phyloP scores from a whole-genome alignment of 441 rosid genomes.

The Sinapis alba region DNA sequence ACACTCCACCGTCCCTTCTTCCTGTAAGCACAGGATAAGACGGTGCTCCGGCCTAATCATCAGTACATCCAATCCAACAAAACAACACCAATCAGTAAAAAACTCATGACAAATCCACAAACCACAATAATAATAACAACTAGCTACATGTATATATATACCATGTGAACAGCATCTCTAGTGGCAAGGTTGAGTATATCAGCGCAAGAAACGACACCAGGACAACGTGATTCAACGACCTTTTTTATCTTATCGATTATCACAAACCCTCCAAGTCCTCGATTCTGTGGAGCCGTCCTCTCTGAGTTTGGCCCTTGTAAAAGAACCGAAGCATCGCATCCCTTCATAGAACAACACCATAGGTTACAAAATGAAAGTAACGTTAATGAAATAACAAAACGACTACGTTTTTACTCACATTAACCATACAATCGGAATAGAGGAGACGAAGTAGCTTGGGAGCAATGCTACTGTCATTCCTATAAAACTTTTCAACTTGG shows the following conservation, averaged over 20 bases:
- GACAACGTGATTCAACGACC: slow-evolving; percentile 69
- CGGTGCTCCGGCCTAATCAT: slow-evolving; percentile 78
- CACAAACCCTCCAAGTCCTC: slow-evolving; percentile 66
- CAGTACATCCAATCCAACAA: neutral
- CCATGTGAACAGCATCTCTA: slow-evolving; percentile 81
- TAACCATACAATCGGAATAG: slow-evolving; percentile 71
- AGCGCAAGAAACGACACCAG: slow-evolving; percentile 86
- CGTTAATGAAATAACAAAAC: neutral
- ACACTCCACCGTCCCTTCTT: slow-evolving; percentile 62
- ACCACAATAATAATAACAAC: neutral
- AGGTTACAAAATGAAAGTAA: neutral
- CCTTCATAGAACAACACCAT: slow-evolving; percentile 44
- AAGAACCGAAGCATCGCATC: slow-evolving; percentile 81
- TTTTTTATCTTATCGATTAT: slow-evolving; percentile 74
- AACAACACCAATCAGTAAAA: neutral
- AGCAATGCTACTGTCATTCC: slow-evolving; percentile 49
- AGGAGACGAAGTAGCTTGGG: slow-evolving; percentile 74
- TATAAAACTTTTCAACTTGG: slow-evolving; percentile 51
- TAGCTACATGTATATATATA: slow-evolving; percentile 19
- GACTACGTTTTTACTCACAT: slow-evolving; percentile 43
- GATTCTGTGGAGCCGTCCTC: slow-evolving; percentile 65
- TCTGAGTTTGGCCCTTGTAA: slow-evolving; percentile 70
- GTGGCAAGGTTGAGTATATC: slow-evolving; percentile 92
- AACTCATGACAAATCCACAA: neutral
- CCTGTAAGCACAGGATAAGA: slow-evolving; percentile 79